Conservation (phyloP, 176 grass and related monocot genomes). For the Oryza punctata region DNA sequence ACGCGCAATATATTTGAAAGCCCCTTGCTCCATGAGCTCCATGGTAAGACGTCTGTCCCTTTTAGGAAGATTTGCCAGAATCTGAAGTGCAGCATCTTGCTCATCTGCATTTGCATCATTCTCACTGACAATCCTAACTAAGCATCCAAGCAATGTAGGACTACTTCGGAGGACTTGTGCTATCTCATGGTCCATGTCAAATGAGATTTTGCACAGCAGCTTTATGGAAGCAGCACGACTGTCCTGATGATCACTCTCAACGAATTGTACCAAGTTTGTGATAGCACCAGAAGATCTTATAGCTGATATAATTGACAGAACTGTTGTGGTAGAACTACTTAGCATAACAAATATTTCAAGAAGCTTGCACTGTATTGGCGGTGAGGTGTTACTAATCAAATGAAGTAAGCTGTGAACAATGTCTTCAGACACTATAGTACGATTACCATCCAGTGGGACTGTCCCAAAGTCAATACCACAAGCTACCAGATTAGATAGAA, state of each 20-base stretch:
- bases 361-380: conserved; percentile 72
- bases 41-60: conserved; percentile 54
- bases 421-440: conserved; percentile 68
- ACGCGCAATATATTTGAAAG: conserved; percentile 53
- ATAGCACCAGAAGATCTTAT: conserved; percentile 75
- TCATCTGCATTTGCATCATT: conserved; percentile 51
- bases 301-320: conserved; percentile 56
- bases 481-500: conserved; percentile 69
- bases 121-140: conserved; percentile 50
- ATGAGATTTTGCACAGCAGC: conserved; percentile 61
- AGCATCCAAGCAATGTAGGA: conserved; percentile 59
- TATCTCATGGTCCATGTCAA: conserved; percentile 65
- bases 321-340: conserved; percentile 48
- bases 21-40: conserved; percentile 63
- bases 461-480: conserved; percentile 56
- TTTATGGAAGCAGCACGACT: conserved; percentile 61
- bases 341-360: conserved; percentile 58
- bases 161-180: conserved; percentile 56
- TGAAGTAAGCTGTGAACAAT: conserved; percentile 70
- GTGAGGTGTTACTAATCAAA: conserved; percentile 74
- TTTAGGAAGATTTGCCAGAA: conserved; percentile 69
- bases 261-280: conserved; percentile 71
- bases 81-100: conserved; percentile 60
- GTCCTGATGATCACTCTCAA: conserved; percentile 68
- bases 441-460: conserved; percentile 47